Evolutionary conservation across 345 rosid genomes (phyloP), one percentile per base, ranked within the genome.

Genomic region (Euphorbia peplus): DNA sequence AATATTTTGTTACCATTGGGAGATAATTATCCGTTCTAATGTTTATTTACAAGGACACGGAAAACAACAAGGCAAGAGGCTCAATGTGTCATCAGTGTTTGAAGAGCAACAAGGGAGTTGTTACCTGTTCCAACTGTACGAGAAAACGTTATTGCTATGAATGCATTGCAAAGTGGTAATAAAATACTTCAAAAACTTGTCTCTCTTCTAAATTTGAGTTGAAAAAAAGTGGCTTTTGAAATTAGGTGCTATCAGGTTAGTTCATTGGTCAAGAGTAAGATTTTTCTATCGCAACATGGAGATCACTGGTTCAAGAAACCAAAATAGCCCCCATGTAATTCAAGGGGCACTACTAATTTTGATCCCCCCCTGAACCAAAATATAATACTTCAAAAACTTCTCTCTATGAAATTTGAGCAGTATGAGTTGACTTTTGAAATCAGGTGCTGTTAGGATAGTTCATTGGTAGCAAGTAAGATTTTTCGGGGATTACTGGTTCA

Each of bases 151-250:
- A 85, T 73, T 85, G 88, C 83, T 73, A 74, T 25, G 75, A 80
- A 51, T 85, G 88, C 78, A 73, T 82, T 69, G 79, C 82, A 35
- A 82, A 80, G 70, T 85, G 88, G 88, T 85, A 78, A 69, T 10
- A 48, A 63, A 12, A 30, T 76, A 66, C n/a, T 63, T 24, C 41
- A 29, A 15, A 44, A 16, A 61, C 29, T 58, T 8, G 18, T 30
- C 61, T 71, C 59, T 54, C 35, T 11, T n/a, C n/a, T n/a, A n/a
- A n/a, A 32, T 5, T 30, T 4, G 12, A 50, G 29, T 54, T 70
- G 41, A 24, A 15, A 55, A 53, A 47, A 25, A 35, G 22, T 50
- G 16, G 39, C 28, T 22, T 51, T 66, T 52, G 32, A 11, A 50
- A 18, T 66, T 25, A 26, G 19, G 41, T 41, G 28, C 10, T 39